phyloP scores from a whole-genome alignment of 169 alveolate species.

The Miamiensis avidus region DNA sequence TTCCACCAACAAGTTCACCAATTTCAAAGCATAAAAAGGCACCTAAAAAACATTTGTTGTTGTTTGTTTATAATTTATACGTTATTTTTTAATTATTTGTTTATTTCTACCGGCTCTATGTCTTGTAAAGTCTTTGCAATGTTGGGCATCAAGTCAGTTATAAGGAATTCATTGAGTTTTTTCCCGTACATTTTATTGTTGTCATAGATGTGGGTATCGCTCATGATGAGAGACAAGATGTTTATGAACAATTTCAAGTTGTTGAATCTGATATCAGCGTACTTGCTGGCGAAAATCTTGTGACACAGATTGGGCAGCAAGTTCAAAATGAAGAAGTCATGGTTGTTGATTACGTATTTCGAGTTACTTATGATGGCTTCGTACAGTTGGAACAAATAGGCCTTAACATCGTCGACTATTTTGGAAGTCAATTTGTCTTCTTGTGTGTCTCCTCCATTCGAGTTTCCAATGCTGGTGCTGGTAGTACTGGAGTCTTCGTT shows the following conservation, averaged over 20 bases:
- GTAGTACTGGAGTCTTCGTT: background rate
- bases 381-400: conserved; percentile 1
- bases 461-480: background rate
- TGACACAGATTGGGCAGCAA: conserved; percentile 51
- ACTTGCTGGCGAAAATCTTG: conserved; percentile 26
- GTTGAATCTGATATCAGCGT: conserved; percentile 61
- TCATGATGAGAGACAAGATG: conserved; percentile 26
- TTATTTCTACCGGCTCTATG: background rate
- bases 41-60: background rate
- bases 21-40: background rate
- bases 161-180: background rate
- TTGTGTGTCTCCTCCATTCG: background rate
- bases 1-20: background rate
- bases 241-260: conserved; percentile 64
- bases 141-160: background rate
- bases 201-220: background rate
- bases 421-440: background rate
- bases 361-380: conserved; percentile 28
- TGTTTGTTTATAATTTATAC: too few species aligned
- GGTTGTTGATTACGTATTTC: background rate
- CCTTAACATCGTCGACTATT: conserved; percentile 14
- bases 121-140: background rate
- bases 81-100: too few species aligned
- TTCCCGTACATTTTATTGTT: background rate
- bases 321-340: conserved; percentile 43